These are phyloP conservation scores for Lepidium africanum DNA, from an alignment of 345 rosid genomes.

Conservation along the genomic window DNA sequence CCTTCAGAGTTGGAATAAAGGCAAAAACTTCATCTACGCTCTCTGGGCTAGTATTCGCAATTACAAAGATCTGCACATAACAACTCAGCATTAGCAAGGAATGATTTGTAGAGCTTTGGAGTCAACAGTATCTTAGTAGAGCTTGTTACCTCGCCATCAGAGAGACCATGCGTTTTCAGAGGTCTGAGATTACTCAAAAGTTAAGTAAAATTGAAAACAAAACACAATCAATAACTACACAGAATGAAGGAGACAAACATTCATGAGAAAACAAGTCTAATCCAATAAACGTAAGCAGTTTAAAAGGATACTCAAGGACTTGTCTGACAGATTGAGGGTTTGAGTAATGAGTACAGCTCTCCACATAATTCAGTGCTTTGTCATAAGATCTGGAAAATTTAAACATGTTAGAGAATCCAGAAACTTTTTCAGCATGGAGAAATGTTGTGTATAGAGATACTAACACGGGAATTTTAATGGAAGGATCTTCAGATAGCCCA, in stretches of 20 bases:
- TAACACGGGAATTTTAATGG: slow-evolving; percentile 71
- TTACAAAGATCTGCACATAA: slow-evolving; percentile 56
- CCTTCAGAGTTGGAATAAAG: slow-evolving; percentile 74
- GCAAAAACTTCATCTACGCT: slow-evolving; percentile 69
- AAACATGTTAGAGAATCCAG: background rate
- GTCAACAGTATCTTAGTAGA: background rate
- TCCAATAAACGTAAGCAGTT: background rate
- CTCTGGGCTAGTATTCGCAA: slow-evolving; percentile 77
- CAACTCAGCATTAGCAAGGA: slow-evolving; percentile 17
- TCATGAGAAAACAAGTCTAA: background rate
- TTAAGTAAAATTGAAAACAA: slow-evolving; percentile 30
- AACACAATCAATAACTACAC: slow-evolving; percentile 1
- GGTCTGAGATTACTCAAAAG: slow-evolving; percentile 32
- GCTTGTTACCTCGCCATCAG: slow-evolving; percentile 68
- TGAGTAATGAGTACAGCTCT: slow-evolving; percentile 25
- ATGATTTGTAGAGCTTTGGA: slow-evolving; percentile 5
- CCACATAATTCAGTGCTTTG: slow-evolving; percentile 54
- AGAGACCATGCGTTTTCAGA: slow-evolving; percentile 47
- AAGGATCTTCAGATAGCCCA: slow-evolving; percentile 65
- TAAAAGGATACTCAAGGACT: slow-evolving; percentile 77
- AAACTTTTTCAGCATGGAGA: background rate
- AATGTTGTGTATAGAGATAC: slow-evolving; percentile 14
- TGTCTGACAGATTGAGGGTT: slow-evolving; percentile 56
- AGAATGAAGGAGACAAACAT: background rate
- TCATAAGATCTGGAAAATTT: slow-evolving; percentile 59